Conservation (phyloP, 1,284 basidiomycete species). For the Cystobasidiaceae sp. region DNA sequence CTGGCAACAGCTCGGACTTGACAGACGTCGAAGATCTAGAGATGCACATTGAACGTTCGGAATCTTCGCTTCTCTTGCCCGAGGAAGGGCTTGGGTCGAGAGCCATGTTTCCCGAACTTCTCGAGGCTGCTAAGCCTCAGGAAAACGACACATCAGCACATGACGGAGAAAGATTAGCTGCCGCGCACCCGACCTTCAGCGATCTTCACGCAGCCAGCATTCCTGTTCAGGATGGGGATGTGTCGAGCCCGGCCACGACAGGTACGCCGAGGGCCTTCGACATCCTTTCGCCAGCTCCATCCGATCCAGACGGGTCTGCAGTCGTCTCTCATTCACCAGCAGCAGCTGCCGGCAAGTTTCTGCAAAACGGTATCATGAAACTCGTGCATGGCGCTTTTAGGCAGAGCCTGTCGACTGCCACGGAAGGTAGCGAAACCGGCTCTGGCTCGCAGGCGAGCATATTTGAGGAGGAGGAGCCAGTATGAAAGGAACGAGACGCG, state of each 20-base stretch:
- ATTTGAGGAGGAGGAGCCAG: background rate
- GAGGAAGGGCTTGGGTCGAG: too few species aligned
- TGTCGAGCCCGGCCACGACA: background rate
- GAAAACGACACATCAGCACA: too few species aligned
- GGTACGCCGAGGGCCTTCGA: background rate
- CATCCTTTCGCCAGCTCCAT: background rate
- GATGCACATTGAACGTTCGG: too few species aligned
- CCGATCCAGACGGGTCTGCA: background rate
- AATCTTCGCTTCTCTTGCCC: too few species aligned
- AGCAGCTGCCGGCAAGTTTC: too few species aligned
- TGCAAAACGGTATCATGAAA: too few species aligned
- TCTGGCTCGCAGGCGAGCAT: background rate
- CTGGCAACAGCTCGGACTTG: conserved; percentile 11
- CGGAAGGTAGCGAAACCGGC: background rate
- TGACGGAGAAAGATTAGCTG: too few species aligned
- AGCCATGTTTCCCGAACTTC: too few species aligned
- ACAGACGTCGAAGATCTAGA: conserved; percentile 23
- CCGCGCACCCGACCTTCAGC: background rate
- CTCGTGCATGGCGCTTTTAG: too few species aligned
- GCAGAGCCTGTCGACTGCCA: background rate
- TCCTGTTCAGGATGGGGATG: background rate
- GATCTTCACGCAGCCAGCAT: background rate
- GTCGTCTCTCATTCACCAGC: background rate
- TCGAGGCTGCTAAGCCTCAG: too few species aligned
- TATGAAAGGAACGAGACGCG: too few species aligned